A percentile compares a stretch with the other conserved stretches of the same genome.
phyloP scores from a whole-genome alignment of 2,329 filamentous ascomycete species.

The Fusarium redolens region DNA sequence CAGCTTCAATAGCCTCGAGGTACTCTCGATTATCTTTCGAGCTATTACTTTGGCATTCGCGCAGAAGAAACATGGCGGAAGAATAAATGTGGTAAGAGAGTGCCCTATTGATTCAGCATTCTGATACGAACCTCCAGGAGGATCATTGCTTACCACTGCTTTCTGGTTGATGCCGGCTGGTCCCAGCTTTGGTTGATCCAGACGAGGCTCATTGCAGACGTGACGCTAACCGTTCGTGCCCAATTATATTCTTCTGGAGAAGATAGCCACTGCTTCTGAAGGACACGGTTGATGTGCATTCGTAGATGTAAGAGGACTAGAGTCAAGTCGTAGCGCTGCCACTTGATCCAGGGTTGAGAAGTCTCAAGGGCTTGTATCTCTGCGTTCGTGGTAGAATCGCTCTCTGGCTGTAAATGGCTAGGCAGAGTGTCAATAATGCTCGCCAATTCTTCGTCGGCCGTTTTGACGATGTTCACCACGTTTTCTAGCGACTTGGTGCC shows the following conservation, averaged over 20 bases:
- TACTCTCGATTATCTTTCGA: not conserved
- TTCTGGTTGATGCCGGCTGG: not conserved
- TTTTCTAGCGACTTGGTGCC: not conserved
- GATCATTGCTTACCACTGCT: not conserved
- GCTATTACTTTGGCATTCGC: not conserved
- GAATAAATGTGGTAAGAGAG: not conserved
- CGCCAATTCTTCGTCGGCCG: not conserved
- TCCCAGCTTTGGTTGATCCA: not conserved
- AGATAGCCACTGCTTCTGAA: not conserved
- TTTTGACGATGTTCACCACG: not conserved
- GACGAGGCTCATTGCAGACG: not conserved
- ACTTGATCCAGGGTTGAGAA: not conserved
- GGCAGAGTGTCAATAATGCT: not conserved
- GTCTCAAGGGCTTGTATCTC: not conserved
- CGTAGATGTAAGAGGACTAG: not conserved
- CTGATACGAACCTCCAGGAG: no score
- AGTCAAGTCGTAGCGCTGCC: not conserved
- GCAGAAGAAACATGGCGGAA: not conserved
- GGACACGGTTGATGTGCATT: not conserved
- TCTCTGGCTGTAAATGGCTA: not conserved
- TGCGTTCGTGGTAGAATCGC: not conserved
- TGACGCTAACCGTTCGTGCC: not conserved
- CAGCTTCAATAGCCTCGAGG: not conserved
- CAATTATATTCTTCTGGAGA: not conserved
- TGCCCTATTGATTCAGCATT: not conserved